Evolutionary conservation across 768 basidiomycete genomes (phyloP).

Genomic region (Gautieria morchelliformis): DNA sequence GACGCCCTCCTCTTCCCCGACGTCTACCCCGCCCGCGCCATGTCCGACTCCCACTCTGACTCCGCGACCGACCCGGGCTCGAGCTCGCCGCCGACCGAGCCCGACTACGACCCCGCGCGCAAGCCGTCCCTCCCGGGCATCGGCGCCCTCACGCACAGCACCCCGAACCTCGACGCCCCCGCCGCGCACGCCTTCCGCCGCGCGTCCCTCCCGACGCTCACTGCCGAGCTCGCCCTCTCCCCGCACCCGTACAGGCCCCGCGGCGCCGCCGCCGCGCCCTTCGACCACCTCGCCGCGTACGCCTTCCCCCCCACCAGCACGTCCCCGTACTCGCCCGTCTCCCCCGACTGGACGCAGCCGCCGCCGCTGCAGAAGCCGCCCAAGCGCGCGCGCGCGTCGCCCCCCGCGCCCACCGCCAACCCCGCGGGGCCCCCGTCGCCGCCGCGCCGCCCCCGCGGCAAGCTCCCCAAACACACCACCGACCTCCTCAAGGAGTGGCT

Average conservation of each 20-base stretch:
- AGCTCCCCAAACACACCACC: constrained; percentile 84
- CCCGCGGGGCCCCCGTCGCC: constrained; percentile 43
- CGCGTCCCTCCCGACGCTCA: constrained; percentile 52
- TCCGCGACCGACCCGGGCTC: constrained; percentile 24
- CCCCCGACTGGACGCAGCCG: no score
- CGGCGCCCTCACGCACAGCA: constrained; percentile 1
- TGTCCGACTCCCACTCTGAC: constrained; percentile 41
- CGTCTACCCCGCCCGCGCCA: no score
- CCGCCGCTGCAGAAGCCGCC: no score
- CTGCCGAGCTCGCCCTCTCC: constrained; percentile 28
- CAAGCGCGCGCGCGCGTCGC: no score
- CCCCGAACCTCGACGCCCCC: constrained; percentile 29
- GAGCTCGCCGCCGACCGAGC: constrained; percentile 4
- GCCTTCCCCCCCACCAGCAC: not conserved
- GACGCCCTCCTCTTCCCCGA: no score
- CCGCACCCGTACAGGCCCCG: constrained; percentile 29
- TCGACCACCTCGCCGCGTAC: constrained; percentile 35
- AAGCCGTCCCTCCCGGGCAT: constrained; percentile 8
- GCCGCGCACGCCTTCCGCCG: constrained; percentile 50
- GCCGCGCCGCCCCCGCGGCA: constrained; percentile 65
- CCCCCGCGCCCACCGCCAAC: no score
- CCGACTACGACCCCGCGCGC: constrained; percentile 2
- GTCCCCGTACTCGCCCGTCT: no score
- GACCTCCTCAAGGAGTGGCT: constrained; percentile 86
- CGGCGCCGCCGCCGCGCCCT: constrained; percentile 28